These are phyloP conservation scores for Pyrenula aspistea DNA, from an alignment of 495 filamentous ascomycete species.

Conservation along the genomic window DNA sequence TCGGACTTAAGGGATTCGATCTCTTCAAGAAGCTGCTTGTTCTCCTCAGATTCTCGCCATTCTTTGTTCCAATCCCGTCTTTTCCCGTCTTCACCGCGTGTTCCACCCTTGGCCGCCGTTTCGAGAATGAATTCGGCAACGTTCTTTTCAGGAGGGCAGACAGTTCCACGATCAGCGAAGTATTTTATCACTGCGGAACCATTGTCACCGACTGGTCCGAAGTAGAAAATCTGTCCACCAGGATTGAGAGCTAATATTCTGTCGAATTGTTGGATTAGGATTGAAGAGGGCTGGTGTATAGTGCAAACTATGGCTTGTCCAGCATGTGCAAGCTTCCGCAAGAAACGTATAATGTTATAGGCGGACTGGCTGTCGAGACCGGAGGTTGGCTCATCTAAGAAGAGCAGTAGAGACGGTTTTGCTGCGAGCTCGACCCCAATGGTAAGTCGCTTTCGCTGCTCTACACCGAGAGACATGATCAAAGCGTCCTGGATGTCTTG, in stretches of 20 bases:
- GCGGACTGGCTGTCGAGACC: slow-evolving; percentile 82
- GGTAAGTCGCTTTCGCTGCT: slow-evolving; percentile 63
- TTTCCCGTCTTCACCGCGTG: slow-evolving; percentile 34
- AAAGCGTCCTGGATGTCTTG: slow-evolving; percentile 43
- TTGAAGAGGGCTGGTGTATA: slow-evolving; percentile 65
- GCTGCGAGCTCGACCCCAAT: slow-evolving; percentile 90
- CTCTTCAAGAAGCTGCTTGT: slow-evolving; percentile 38
- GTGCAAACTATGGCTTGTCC: slow-evolving; percentile 73
- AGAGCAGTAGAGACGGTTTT: slow-evolving; percentile 68
- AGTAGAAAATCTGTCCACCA: slow-evolving; percentile 64
- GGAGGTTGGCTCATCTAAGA: slow-evolving; percentile 72
- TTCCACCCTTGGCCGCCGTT: slow-evolving; percentile 52
- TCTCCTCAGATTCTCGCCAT: slow-evolving; percentile 52
- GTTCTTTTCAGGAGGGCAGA: slow-evolving; percentile 55
- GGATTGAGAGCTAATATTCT: slow-evolving; percentile 60
- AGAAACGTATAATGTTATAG: slow-evolving; percentile 68
- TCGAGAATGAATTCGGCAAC: slow-evolving; percentile 82
- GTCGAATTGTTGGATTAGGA: slow-evolving; percentile 66
- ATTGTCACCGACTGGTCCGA: slow-evolving; percentile 58
- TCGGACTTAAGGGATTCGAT: slow-evolving; percentile 47
- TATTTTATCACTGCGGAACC: slow-evolving; percentile 51
- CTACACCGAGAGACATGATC: slow-evolving; percentile 46
- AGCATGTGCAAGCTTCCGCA: slow-evolving; percentile 68
- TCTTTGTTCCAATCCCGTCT: slow-evolving; percentile 57
- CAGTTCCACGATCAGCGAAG: slow-evolving; percentile 48